phyloP scores from a whole-genome alignment of 2,329 filamentous ascomycete species.

The Knufia petricola region DNA sequence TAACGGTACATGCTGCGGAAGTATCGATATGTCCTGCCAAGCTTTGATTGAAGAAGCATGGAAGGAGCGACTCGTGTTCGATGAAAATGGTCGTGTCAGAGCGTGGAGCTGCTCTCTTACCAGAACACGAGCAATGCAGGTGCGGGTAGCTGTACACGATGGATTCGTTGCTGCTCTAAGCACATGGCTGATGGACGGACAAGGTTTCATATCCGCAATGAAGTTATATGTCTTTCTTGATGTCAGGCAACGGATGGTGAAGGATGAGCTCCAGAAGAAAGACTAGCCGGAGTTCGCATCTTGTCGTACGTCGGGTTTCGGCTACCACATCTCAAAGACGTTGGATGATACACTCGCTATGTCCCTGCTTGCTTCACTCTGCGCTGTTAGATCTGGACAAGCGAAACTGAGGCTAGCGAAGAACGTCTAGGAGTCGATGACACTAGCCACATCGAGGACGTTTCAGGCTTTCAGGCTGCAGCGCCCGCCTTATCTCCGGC shows the following conservation, averaged over 20 bases:
- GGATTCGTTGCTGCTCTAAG: neutral
- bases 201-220: neutral
- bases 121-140: too few relatives aligned
- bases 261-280: neutral
- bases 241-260: too few relatives aligned
- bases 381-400: neutral
- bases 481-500: neutral
- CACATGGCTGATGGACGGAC: neutral
- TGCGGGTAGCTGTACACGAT: too few relatives aligned
- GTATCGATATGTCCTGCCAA: constrained; percentile 3
- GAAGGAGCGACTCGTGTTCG: neutral
- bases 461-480: too few relatives aligned
- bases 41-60: neutral
- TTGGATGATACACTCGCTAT: neutral
- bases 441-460: too few relatives aligned
- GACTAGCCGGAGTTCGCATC: neutral
- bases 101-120: neutral
- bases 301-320: neutral
- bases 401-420: neutral
- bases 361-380: neutral
- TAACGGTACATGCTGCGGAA: constrained; percentile 4
- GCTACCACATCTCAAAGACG: neutral
- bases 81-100: neutral
- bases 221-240: too few relatives aligned
- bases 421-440: neutral